These are phyloP conservation scores for Aspergillus thermomutatus DNA, from an alignment of 2,329 filamentous ascomycete species.

Conservation along the genomic window DNA sequence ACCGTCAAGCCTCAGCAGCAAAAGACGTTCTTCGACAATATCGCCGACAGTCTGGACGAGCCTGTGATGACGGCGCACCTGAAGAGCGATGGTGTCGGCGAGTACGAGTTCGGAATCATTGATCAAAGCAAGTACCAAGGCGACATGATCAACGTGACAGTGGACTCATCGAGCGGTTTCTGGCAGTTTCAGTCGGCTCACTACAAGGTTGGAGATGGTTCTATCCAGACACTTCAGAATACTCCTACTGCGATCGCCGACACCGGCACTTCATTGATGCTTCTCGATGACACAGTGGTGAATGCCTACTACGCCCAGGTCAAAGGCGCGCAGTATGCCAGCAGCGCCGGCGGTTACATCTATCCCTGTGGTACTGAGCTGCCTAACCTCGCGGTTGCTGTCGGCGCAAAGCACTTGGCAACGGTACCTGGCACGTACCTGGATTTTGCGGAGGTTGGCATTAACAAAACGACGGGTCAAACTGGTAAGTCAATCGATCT, in stretches of 20 bases:
- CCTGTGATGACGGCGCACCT: conserved; percentile 71
- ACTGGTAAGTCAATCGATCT: conserved; percentile 32
- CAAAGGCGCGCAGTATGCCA: conserved; percentile 46
- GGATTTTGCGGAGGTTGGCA: conserved; percentile 52
- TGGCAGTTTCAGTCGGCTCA: conserved; percentile 63
- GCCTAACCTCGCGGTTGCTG: conserved; percentile 55
- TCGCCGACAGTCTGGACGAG: conserved; percentile 57
- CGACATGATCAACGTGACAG: conserved; percentile 57
- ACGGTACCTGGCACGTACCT: conserved; percentile 56
- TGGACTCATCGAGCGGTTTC: conserved; percentile 63
- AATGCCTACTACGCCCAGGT: conserved; percentile 59
- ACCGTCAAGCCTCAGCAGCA: conserved; percentile 60
- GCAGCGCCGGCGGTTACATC: conserved; percentile 48
- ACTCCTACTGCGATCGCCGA: conserved; percentile 56
- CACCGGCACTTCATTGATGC: conserved; percentile 66
- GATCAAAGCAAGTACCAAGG: conserved; percentile 63
- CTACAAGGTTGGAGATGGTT: conserved; percentile 53
- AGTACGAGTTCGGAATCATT: conserved; percentile 72
- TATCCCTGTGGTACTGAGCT: conserved; percentile 55
- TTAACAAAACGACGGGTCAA: conserved; percentile 39
- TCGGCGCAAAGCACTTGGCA: conserved; percentile 49
- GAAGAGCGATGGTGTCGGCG: conserved; percentile 56
- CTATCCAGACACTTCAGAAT: conserved; percentile 32
- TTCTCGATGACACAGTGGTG: conserved; percentile 56
- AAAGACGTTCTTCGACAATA: conserved; percentile 72